These are phyloP conservation scores for Populus davidiana DNA, from an alignment of 345 rosid genomes.

Conservation along the genomic window DNA sequence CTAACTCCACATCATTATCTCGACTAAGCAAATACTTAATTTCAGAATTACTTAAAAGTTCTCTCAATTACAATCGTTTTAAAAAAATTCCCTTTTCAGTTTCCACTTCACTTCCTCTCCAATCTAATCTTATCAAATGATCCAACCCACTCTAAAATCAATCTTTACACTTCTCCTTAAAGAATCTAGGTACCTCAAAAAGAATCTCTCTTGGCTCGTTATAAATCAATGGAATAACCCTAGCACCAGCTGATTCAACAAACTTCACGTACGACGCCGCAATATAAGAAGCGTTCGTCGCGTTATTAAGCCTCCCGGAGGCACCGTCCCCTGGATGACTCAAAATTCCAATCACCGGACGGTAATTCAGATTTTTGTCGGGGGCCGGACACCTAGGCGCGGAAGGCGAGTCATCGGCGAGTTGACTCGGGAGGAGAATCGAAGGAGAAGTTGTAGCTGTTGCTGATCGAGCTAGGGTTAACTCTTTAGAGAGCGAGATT, in stretches of 20 bases:
- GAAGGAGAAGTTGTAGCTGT: background rate
- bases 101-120: background rate
- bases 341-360: constrained; percentile 79
- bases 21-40: background rate
- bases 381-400: constrained; percentile 41
- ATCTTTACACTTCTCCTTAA: background rate
- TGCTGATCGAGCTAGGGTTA: constrained; percentile 29
- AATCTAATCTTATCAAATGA: background rate
- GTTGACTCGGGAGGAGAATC: constrained; percentile 51
- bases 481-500: constrained; percentile 47
- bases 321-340: constrained; percentile 93
- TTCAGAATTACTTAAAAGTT: background rate
- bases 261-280: constrained; percentile 89
- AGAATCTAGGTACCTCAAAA: constrained; percentile 44
- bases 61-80: background rate
- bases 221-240: constrained; percentile 78
- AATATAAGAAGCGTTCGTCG: constrained; percentile 50
- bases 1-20: background rate
- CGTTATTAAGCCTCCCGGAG: constrained; percentile 66
- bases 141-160: background rate
- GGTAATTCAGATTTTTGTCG: constrained; percentile 56
- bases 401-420: constrained; percentile 15
- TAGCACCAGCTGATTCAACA: constrained; percentile 89
- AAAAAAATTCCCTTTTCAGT: background rate
- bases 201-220: constrained; percentile 65